Evolutionary conservation across 23 red algal species (phyloP).

Genomic region (Pyropia yezoensis): DNA sequence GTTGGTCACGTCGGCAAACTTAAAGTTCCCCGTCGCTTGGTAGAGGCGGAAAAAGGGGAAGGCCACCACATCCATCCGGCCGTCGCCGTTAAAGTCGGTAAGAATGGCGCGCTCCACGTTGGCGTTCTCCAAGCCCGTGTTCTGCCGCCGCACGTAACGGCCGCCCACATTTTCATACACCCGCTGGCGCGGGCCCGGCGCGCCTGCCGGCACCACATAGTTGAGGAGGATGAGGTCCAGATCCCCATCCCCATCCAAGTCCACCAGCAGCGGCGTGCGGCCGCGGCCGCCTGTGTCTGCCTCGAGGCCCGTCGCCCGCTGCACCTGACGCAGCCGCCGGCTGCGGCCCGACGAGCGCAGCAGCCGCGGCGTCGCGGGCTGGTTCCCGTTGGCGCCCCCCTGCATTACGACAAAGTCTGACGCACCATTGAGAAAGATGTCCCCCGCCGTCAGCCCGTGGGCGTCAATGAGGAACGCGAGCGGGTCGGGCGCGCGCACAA

Average conservation of each 20-base stretch:
- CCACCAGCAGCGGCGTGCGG: conserved; percentile 27
- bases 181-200: conserved; percentile 6
- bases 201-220: background rate
- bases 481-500: too few species aligned
- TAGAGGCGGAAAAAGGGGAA: conserved; percentile 7
- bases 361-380: conserved; percentile 9
- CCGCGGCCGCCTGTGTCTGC: conserved; percentile 18
- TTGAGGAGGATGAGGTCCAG: conserved; percentile 49
- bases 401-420: conserved; percentile 18
- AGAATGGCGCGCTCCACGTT: conserved; percentile 23
- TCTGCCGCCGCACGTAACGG: conserved; percentile 1
- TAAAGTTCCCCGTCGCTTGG: conserved; percentile 21
- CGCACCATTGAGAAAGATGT: background rate
- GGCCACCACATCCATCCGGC: conserved; percentile 33
- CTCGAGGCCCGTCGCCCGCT: too few species aligned
- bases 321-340: too few species aligned
- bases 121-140: conserved; percentile 18
- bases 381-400: conserved; percentile 24
- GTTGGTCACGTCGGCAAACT: background rate
- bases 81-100: conserved; percentile 40
- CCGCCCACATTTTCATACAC: conserved; percentile 30
- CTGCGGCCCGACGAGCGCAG: conserved; percentile 1
- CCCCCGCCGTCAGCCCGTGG: conserved; percentile 23
- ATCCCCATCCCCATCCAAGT: conserved; percentile 17
- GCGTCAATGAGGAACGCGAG: conserved; percentile 10